Evolutionary conservation across 140 eudicot genomes (phyloP).

Genomic region (Bidens hawaiensis): DNA sequence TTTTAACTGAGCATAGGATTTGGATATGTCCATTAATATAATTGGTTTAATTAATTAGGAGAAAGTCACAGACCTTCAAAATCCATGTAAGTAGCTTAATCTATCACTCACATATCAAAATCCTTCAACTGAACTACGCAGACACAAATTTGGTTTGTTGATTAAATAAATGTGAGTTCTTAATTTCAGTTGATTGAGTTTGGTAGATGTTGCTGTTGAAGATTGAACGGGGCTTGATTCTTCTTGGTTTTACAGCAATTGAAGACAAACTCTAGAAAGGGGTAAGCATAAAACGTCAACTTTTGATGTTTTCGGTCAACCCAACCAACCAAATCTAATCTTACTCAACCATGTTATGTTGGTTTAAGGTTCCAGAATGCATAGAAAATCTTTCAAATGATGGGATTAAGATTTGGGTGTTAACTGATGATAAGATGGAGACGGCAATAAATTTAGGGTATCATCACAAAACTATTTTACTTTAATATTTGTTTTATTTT

Average conservation of each 20-base stretch:
- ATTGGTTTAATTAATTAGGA: no score
- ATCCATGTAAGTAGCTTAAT: no score
- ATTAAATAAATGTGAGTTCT: no score
- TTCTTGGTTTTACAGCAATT: slow-evolving; percentile 97
- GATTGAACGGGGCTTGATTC: slow-evolving; percentile 71
- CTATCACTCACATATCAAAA: no score
- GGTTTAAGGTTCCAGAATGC: slow-evolving; percentile 95
- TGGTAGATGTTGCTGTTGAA: slow-evolving; percentile 79
- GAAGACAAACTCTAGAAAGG: slow-evolving; percentile 97
- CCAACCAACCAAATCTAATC: background rate
- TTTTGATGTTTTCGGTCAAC: background rate
- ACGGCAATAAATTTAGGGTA: slow-evolving; percentile 98
- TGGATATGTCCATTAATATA: no score
- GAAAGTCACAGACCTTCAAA: no score
- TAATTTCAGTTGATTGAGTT: slow-evolving; percentile 65
- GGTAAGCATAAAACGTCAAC: slow-evolving; percentile 39
- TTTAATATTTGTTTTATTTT: background rate
- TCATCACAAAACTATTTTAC: slow-evolving; percentile 10
- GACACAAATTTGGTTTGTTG: no score
- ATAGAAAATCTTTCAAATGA: slow-evolving; percentile 81
- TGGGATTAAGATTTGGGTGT: slow-evolving; percentile 97
- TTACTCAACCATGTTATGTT: slow-evolving; percentile 15
- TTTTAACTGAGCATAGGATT: no score
- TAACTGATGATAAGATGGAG: slow-evolving; percentile 99
- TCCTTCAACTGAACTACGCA: no score